phyloP scores from a whole-genome alignment of 179 eudicot species.

The Gypsophila paniculata region DNA sequence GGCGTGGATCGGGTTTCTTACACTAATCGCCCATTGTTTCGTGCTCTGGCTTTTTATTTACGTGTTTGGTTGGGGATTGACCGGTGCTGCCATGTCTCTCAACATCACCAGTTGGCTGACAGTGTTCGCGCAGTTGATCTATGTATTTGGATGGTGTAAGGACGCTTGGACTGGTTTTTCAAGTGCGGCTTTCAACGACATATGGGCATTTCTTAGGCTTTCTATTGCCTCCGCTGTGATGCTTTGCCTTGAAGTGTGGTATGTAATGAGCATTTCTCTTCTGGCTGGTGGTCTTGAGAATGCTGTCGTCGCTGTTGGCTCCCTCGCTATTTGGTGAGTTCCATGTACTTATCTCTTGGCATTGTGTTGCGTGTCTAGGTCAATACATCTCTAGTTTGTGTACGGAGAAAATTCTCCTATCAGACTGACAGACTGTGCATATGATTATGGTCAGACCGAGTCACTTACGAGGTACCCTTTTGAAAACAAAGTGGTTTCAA shows the following conservation, averaged over 20 bases:
- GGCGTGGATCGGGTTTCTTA: constrained; percentile 49
- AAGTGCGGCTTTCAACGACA: constrained; percentile 52
- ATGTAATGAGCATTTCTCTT: constrained; percentile 56
- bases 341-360: background rate
- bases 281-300: constrained; percentile 63
- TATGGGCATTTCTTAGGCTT: constrained; percentile 68
- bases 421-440: background rate
- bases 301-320: constrained; percentile 63
- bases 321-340: constrained; percentile 70
- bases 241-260: constrained; percentile 76
- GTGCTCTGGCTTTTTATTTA: constrained; percentile 55
- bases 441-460: too few relatives aligned
- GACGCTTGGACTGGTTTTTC: constrained; percentile 78
- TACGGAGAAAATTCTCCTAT: background rate
- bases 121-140: constrained; percentile 47
- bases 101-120: constrained; percentile 55
- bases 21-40: constrained; percentile 37
- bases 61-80: constrained; percentile 52
- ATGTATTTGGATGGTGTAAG: constrained; percentile 66
- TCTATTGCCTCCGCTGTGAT: constrained; percentile 82
- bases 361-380: background rate
- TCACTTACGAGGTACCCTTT: too few relatives aligned
- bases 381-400: background rate
- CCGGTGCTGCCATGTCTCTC: constrained; percentile 64
- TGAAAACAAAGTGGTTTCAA: too few relatives aligned